Percentiles rank a stretch among this genome's conserved stretches.
Evolutionary conservation across 805 yeast species (phyloP).

Genomic region (Yamadazyma takamatsuzukensis): DNA sequence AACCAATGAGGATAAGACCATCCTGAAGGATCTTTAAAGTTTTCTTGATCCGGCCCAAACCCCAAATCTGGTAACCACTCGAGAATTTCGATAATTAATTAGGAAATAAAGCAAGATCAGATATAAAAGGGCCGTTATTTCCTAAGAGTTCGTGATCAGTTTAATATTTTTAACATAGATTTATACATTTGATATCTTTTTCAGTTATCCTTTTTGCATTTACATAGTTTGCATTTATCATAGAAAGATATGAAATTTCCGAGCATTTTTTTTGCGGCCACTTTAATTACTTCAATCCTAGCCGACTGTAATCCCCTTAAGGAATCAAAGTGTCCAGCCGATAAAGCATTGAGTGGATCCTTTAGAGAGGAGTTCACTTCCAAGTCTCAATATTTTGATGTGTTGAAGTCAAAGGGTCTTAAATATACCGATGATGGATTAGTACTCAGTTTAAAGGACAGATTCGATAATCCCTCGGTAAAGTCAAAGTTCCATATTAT

Average conservation of each 20-base stretch:
- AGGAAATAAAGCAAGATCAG: too few species aligned
- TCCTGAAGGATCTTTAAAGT: too few species aligned
- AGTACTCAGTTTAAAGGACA: constrained; percentile 51
- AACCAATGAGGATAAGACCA: too few species aligned
- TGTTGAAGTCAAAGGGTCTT: constrained; percentile 18
- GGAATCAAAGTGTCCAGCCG: constrained; percentile 22
- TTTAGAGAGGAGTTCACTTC: constrained; percentile 25
- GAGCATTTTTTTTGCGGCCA: constrained; percentile 7
- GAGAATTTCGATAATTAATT: too few species aligned
- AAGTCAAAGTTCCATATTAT: constrained; percentile 77
- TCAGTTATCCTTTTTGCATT: too few species aligned
- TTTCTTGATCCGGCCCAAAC: too few species aligned
- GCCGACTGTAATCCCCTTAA: constrained; percentile 27
- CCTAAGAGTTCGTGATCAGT: too few species aligned
- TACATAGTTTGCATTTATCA: too few species aligned
- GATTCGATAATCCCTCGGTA: constrained; percentile 75
- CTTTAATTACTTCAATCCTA: constrained; percentile 2
- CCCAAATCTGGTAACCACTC: too few species aligned
- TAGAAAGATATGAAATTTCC: constrained; percentile 6
- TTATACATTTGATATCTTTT: too few species aligned
- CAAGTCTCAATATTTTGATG: constrained; percentile 19
- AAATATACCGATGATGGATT: constrained; percentile 55
- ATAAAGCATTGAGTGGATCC: constrained; percentile 25
- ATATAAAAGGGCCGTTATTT: too few species aligned
- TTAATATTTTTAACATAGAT: too few species aligned